Evolutionary conservation across 257 asterid species (phyloP).

Genomic region (Solanum microdontum): DNA sequence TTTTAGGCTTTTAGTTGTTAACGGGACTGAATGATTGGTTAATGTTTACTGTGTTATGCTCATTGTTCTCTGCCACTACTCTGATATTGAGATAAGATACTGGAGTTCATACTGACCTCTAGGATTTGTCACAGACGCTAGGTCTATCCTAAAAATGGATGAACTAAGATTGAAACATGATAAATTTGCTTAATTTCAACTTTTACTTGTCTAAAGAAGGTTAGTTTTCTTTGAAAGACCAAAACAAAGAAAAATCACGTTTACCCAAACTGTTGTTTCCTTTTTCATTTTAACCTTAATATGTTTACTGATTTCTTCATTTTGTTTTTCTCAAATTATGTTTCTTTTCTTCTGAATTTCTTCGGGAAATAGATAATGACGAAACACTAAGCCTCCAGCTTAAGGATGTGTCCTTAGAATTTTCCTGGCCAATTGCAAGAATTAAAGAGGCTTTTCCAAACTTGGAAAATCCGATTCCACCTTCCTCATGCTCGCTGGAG

Average conservation of each 20-base stretch:
- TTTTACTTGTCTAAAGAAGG: neutral
- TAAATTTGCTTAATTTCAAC: neutral
- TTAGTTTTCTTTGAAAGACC: neutral
- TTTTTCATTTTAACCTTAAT: neutral
- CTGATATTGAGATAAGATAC: neutral
- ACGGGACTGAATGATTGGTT: neutral
- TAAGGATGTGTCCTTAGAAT: conserved; percentile 71
- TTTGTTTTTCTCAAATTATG: neutral
- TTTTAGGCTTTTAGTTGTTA: neutral
- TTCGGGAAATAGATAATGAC: conserved; percentile 43
- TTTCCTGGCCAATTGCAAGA: conserved; percentile 80
- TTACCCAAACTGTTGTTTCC: neutral
- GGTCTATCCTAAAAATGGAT: neutral
- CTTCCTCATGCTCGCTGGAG: conserved; percentile 68
- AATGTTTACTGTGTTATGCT: neutral
- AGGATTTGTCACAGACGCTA: neutral
- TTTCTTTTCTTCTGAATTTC: neutral
- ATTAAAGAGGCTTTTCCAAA: conserved; percentile 68
- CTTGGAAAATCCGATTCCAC: conserved; percentile 34
- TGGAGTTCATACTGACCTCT: neutral
- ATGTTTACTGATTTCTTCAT: neutral
- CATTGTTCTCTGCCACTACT: neutral
- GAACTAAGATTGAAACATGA: neutral
- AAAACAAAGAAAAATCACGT: neutral
- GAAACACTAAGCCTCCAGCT: conserved; percentile 61